phyloP scores from a whole-genome alignment of 2,329 filamentous ascomycete genomes.

The Ophiostoma montium region DNA sequence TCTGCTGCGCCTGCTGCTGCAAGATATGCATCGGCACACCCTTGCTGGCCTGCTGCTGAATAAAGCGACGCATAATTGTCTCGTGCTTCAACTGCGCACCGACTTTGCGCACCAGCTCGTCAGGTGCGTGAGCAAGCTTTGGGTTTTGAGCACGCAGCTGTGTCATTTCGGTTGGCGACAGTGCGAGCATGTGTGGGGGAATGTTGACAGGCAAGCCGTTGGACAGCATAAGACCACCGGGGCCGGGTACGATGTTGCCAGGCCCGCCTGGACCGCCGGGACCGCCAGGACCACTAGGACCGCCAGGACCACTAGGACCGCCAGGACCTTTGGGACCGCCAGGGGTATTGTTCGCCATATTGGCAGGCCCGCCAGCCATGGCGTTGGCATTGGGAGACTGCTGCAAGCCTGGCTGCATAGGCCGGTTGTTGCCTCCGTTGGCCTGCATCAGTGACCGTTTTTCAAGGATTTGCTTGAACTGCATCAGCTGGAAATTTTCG shows the following conservation, averaged over 20 bases:
- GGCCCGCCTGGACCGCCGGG: background rate
- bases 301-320: background rate
- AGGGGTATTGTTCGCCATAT: background rate
- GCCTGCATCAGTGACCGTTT: constrained; percentile 9
- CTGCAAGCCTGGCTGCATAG: constrained; percentile 6
- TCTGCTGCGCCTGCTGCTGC: constrained; percentile 18
- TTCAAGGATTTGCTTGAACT: constrained; percentile 22
- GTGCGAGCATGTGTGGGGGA: constrained; percentile 6
- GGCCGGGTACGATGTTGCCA: background rate
- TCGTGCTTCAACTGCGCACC: constrained; percentile 9
- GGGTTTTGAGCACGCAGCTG: constrained; percentile 8
- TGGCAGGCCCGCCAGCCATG: background rate
- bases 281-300: background rate
- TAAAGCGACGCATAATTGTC: constrained; percentile 9
- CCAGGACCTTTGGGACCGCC: background rate
- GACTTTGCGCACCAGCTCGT: constrained; percentile 8
- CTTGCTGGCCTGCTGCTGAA: constrained; percentile 4
- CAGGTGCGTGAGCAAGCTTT: constrained; percentile 9
- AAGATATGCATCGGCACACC: background rate
- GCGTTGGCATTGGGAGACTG: background rate
- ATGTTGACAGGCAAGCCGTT: constrained; percentile 7
- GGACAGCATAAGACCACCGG: background rate
- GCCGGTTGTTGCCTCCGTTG: constrained; percentile 11
- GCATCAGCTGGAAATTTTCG: constrained; percentile 22
- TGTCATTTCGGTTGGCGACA: constrained; percentile 7